Evolutionary conservation across 192 early-diverging fungal genomes (phyloP).

Genomic region (Backusella sp.): DNA sequence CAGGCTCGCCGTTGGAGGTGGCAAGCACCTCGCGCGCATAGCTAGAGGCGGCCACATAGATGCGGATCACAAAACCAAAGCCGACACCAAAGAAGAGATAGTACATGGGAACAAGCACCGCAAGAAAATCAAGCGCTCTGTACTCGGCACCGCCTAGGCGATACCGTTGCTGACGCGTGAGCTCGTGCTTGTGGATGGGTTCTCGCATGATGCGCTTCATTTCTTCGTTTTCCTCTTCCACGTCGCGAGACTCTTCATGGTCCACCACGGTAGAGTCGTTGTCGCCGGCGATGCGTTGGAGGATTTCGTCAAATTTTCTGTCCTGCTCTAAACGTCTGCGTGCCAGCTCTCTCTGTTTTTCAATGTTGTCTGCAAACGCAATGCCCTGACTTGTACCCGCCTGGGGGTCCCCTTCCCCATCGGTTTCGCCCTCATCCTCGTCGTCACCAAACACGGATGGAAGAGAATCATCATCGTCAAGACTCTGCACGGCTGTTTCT

Average conservation of each 20-base stretch:
- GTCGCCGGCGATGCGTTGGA: background rate
- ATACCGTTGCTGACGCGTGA: slow-evolving; percentile 30
- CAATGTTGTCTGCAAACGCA: slow-evolving; percentile 36
- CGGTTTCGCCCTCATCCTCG: background rate
- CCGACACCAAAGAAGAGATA: slow-evolving; percentile 22
- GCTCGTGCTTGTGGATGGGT: slow-evolving; percentile 30
- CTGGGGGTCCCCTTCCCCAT: background rate
- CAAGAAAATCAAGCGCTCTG: slow-evolving; percentile 25
- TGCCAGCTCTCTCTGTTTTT: slow-evolving; percentile 25
- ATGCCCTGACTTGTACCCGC: slow-evolving; percentile 9
- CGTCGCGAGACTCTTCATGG: background rate
- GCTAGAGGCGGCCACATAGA: slow-evolving; percentile 25
- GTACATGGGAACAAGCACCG: slow-evolving; percentile 23
- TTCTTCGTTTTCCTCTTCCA: slow-evolving; percentile 6
- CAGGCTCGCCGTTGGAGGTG: slow-evolving; percentile 16
- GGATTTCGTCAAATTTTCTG: slow-evolving; percentile 10
- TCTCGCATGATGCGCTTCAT: slow-evolving; percentile 27
- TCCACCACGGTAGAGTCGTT: background rate
- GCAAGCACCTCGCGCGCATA: slow-evolving; percentile 25
- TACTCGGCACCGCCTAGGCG: slow-evolving; percentile 36
- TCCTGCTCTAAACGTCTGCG: slow-evolving; percentile 24
- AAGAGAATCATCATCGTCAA: background rate
- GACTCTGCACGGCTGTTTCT: background rate
- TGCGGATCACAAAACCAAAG: slow-evolving; percentile 14
- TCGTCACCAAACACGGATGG: background rate